Conservation (phyloP, 2,329 filamentous ascomycete genomes). For the Aurifilum marmelostoma region DNA sequence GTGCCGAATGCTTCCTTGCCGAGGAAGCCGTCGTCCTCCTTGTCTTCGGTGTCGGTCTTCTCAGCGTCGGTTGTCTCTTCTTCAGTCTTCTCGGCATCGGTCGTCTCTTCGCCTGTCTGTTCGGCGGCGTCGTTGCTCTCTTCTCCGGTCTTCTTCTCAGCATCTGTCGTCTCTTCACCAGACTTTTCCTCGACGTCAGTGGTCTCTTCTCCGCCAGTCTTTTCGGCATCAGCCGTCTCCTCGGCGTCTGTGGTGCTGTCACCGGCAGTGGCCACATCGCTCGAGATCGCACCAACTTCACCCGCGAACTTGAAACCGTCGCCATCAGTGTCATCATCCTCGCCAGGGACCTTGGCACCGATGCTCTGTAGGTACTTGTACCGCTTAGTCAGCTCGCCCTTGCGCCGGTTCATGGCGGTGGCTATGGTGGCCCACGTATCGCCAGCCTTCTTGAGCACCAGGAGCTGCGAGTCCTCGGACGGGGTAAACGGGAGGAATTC, state of each 20-base stretch:
- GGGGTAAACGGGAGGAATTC: constrained; percentile 26
- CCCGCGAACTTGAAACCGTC: neutral
- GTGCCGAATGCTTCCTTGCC: neutral
- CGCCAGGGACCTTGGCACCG: constrained; percentile 1
- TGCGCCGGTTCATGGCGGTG: constrained; percentile 16
- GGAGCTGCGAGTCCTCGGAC: constrained; percentile 32
- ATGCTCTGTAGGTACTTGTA: constrained; percentile 14
- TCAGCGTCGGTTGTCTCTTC: too few relatives aligned
- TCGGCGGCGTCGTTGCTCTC: too few relatives aligned
- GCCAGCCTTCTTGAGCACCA: constrained; percentile 14
- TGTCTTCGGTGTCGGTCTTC: constrained; percentile 7
- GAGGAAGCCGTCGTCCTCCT: constrained; percentile 15
- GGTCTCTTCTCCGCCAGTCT: neutral
- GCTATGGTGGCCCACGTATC: constrained; percentile 29
- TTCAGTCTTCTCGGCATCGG: neutral
- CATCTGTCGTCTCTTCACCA: too few relatives aligned
- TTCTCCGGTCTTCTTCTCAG: too few relatives aligned
- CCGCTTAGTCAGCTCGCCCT: constrained; percentile 18
- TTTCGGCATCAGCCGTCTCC: constrained; percentile 18
- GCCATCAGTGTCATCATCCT: neutral
- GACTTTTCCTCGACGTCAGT: neutral
- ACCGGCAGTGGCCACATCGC: constrained; percentile 19
- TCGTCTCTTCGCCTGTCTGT: neutral
- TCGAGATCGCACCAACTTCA: constrained; percentile 3
- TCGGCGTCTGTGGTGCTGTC: constrained; percentile 13